Conservation (phyloP, 805 yeast species). For the Tetrapisispora iriomotensis region DNA sequence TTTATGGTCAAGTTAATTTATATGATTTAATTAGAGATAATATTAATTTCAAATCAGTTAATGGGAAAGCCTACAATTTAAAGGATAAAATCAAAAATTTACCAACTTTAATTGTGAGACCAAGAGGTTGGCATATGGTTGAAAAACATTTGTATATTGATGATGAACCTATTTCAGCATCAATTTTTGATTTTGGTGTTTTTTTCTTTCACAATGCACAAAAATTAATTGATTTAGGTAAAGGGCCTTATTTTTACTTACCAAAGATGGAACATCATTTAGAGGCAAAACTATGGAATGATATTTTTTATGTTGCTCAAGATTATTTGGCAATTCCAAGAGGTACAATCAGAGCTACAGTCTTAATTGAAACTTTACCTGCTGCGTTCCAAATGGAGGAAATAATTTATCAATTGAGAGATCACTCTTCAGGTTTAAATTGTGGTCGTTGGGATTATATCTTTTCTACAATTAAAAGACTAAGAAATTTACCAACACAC, state of each 20-base stretch:
- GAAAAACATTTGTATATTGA: constrained; percentile 65
- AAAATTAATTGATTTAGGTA: constrained; percentile 49
- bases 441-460: constrained; percentile 90
- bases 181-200: constrained; percentile 69
- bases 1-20: constrained; percentile 72
- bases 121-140: constrained; percentile 81
- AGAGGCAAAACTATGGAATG: constrained; percentile 80
- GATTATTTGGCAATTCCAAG: constrained; percentile 58
- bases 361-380: constrained; percentile 72
- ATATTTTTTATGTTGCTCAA: constrained; percentile 65
- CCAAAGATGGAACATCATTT: constrained; percentile 83
- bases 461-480: constrained; percentile 67
- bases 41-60: constrained; percentile 39
- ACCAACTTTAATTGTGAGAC: constrained; percentile 75
- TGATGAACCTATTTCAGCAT: constrained; percentile 69
- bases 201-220: constrained; percentile 69
- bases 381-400: constrained; percentile 85
- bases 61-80: constrained; percentile 37
- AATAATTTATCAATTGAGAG: constrained; percentile 64
- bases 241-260: constrained; percentile 73
- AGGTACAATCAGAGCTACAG: constrained; percentile 76
- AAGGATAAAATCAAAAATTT: constrained; percentile 36
- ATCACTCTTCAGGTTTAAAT: constrained; percentile 71
- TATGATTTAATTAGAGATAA: constrained; percentile 67
- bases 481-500: constrained; percentile 57